Percentiles rank a stretch among this genome's conserved stretches.
These are phyloP conservation scores for Phytophthora sp. DNA, from an alignment of 352 stramenopile genomes.

Conservation along the genomic window DNA sequence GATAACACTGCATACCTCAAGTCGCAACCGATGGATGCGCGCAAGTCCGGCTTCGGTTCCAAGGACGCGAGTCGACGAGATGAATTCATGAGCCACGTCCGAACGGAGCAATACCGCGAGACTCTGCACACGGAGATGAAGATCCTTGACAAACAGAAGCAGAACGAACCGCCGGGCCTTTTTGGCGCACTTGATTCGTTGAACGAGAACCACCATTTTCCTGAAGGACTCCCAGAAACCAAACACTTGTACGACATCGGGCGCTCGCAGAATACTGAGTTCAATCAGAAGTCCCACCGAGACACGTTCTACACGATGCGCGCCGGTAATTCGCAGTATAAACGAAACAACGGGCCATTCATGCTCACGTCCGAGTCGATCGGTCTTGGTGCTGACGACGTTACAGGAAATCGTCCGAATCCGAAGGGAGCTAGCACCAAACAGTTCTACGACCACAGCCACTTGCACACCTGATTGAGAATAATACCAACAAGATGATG, in stretches of 20 bases:
- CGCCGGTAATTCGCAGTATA: constrained; percentile 76
- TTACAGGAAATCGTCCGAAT: constrained; percentile 60
- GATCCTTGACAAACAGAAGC: constrained; percentile 78
- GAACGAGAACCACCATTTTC: constrained; percentile 61
- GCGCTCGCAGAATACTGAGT: constrained; percentile 78
- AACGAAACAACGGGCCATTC: constrained; percentile 82
- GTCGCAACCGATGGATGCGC: constrained; percentile 83
- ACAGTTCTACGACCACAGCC: constrained; percentile 86
- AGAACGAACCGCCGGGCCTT: constrained; percentile 38
- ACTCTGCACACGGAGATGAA: constrained; percentile 86
- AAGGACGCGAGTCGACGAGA: constrained; percentile 90
- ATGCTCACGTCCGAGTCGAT: constrained; percentile 80
- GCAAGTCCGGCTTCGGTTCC: constrained; percentile 91
- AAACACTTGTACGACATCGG: constrained; percentile 86
- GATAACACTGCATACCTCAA: constrained; percentile 91
- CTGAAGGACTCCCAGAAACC: constrained; percentile 73
- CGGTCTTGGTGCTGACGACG: constrained; percentile 67
- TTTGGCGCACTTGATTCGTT: constrained; percentile 53
- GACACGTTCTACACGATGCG: constrained; percentile 88
- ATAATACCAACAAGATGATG: neutral
- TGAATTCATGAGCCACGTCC: constrained; percentile 91
- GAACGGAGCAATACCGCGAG: constrained; percentile 91
- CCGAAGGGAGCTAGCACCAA: constrained; percentile 81
- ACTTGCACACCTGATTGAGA: constrained; percentile 52
- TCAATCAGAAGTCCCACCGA: constrained; percentile 85